These are phyloP conservation scores for Fusarium longipes DNA, from an alignment of 2,329 filamentous ascomycete species.

Conservation along the genomic window DNA sequence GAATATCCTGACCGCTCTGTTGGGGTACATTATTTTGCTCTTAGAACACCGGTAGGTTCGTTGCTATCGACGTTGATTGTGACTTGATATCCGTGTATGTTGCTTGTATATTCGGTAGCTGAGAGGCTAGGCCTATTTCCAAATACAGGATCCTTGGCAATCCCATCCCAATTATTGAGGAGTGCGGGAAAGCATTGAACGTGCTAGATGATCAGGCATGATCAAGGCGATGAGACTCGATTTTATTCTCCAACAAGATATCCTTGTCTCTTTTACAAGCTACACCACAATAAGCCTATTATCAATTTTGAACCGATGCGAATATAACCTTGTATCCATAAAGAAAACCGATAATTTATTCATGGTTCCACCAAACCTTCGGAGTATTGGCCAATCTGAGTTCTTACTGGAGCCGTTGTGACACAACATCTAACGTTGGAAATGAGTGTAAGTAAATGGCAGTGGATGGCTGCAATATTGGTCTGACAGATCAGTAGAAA, in stretches of 20 bases:
- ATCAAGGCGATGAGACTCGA: background rate
- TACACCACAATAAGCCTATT: background rate
- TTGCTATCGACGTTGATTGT: constrained; percentile 4
- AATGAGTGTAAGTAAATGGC: constrained; percentile 19
- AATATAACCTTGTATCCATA: constrained; percentile 7
- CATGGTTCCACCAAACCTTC: constrained; percentile 18
- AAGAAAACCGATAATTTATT: constrained; percentile 3
- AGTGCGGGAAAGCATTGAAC: background rate
- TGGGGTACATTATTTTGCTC: constrained; percentile 27
- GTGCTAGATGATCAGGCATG: background rate
- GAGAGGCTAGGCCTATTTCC: background rate
- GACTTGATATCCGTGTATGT: background rate
- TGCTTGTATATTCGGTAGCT: background rate
- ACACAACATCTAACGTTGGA: constrained; percentile 30
- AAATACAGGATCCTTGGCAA: background rate
- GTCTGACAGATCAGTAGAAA: constrained; percentile 12
- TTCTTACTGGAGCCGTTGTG: constrained; percentile 30
- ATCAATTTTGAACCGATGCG: background rate
- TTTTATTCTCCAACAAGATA: background rate
- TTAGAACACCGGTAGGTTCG: background rate
- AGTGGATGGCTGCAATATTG: constrained; percentile 24
- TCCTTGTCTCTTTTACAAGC: background rate
- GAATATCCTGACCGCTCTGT: constrained; percentile 34
- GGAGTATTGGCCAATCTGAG: constrained; percentile 33
- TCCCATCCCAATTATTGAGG: background rate